Percentiles rank a stretch among this genome's conserved stretches.
Evolutionary conservation across 306 rosid genomes (phyloP).

Genomic region (Vigna unguiculata): DNA sequence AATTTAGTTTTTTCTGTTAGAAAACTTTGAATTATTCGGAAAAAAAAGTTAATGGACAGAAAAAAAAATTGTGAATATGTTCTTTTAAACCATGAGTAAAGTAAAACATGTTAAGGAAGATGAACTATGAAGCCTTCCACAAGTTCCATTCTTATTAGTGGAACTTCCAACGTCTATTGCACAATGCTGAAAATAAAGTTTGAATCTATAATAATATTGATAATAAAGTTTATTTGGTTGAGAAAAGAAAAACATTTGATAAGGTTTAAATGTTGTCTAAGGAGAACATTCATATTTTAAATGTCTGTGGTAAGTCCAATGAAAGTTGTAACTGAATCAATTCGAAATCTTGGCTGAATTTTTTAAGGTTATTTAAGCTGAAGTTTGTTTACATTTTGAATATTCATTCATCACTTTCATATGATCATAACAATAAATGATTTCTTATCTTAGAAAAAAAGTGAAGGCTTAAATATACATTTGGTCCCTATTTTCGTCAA

Average conservation of each 20-base stretch:
- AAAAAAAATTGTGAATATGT: background rate
- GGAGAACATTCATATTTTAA: background rate
- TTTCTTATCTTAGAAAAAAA: background rate
- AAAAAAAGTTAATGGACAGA: conserved; percentile 40
- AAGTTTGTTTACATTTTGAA: background rate
- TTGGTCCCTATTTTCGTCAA: too few relatives aligned
- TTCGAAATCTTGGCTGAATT: background rate
- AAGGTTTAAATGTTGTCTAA: background rate
- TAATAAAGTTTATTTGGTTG: background rate
- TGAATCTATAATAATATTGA: background rate
- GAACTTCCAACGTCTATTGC: background rate
- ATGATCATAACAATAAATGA: background rate
- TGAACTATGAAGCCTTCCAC: too few relatives aligned
- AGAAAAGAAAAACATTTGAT: too few relatives aligned
- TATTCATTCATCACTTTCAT: background rate
- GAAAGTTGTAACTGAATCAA: background rate
- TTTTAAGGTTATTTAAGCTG: background rate
- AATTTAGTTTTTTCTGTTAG: background rate
- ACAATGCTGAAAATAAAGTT: background rate
- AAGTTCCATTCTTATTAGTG: too few relatives aligned
- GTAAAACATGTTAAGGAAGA: background rate
- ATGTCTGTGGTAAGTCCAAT: background rate
- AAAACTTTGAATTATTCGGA: background rate
- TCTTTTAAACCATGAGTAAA: background rate
- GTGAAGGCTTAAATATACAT: too few relatives aligned